A percentile compares a stretch with the other conserved stretches of the same genome.
phyloP scores from a whole-genome alignment of 257 asterid species.

The Cynanchum wilfordii region DNA sequence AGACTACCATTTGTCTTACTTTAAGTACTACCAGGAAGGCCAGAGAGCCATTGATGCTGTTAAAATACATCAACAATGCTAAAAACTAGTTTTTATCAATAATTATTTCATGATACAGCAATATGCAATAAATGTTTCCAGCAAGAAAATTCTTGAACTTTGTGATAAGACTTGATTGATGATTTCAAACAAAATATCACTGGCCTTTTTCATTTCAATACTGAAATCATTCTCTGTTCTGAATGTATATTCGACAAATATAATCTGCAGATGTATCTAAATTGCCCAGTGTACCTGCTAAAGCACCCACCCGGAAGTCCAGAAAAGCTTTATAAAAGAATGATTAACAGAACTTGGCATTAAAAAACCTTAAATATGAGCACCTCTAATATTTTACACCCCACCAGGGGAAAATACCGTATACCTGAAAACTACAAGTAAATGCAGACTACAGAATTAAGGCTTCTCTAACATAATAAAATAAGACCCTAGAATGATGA shows the following conservation, averaged over 20 bases:
- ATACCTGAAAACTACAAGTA: neutral
- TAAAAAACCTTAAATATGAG: neutral
- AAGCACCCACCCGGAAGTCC: neutral
- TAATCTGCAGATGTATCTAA: no score
- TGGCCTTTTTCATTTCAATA: neutral
- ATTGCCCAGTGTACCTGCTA: neutral
- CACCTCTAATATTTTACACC: neutral
- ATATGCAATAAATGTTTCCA: neutral
- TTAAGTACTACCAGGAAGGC: constrained; percentile 30
- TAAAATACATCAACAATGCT: neutral
- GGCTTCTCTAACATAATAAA: neutral
- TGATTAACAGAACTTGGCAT: neutral
- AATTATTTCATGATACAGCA: neutral
- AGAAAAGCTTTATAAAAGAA: neutral
- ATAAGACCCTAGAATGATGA: constrained; percentile 1
- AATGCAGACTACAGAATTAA: neutral
- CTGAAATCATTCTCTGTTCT: neutral
- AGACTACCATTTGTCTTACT: constrained; percentile 24
- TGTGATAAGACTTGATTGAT: neutral
- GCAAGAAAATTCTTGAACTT: no score
- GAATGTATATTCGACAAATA: neutral
- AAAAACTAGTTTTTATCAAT: neutral
- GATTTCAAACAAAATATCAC: neutral
- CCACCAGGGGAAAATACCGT: neutral
- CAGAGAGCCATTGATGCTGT: constrained; percentile 40